Evolutionary conservation across 495 filamentous ascomycete genomes (phyloP).

Genomic region (Neurospora africana): DNA sequence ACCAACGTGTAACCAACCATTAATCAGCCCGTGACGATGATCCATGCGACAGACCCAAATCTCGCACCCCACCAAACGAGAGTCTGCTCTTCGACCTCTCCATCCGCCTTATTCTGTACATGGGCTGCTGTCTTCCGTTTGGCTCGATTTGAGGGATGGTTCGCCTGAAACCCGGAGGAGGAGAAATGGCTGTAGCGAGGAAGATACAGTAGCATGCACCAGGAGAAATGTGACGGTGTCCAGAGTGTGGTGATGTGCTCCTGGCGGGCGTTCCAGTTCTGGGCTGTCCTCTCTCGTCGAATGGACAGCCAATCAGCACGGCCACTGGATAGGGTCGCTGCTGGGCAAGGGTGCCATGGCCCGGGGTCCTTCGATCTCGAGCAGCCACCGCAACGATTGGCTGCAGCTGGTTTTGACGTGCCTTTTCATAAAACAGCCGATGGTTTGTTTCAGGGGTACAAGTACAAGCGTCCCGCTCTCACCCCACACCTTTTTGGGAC

Average conservation of each 20-base stretch:
- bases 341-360: conserved; percentile 18
- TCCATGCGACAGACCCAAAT: not conserved
- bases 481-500: conserved; percentile 2
- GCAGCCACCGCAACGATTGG: conserved; percentile 13
- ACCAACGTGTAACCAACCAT: not conserved
- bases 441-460: conserved; percentile 20
- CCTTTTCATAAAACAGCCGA: conserved; percentile 9
- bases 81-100: not conserved
- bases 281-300: not conserved
- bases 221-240: not conserved
- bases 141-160: not conserved
- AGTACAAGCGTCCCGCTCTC: conserved; percentile 10
- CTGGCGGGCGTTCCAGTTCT: not conserved
- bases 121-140: not conserved
- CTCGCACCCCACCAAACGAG: not conserved
- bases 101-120: not conserved
- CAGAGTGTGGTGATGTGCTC: not conserved
- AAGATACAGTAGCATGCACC: not conserved
- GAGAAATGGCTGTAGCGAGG: not conserved
- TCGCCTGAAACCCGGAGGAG: not conserved
- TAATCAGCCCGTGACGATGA: not conserved
- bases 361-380: conserved; percentile 17
- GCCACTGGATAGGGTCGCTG: conserved; percentile 1
- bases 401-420: conserved; percentile 12
- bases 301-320: conserved; percentile 12